These are phyloP conservation scores for Yarrowia sp. DNA, from an alignment of 805 yeast species.

Conservation along the genomic window DNA sequence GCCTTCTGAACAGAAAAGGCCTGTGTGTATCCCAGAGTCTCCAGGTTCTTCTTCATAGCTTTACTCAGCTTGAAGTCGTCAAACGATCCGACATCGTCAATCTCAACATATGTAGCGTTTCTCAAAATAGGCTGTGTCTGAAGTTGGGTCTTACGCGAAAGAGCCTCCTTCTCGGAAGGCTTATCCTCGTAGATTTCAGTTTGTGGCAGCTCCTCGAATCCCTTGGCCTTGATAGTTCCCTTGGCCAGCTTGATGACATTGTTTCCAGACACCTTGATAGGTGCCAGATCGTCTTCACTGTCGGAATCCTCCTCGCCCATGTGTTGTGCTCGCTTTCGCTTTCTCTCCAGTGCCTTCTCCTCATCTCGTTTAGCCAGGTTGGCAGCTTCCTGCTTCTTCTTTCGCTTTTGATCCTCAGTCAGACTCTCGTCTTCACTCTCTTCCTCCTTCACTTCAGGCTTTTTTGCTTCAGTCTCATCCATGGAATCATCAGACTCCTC, in stretches of 20 bases:
- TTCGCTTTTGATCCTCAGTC: background rate
- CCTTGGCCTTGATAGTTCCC: conserved; percentile 29
- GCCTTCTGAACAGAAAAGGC: conserved; percentile 80
- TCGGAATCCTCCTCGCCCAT: conserved; percentile 27
- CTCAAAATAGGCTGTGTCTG: conserved; percentile 28
- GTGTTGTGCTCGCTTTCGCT: conserved; percentile 16
- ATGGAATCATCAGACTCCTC: conserved; percentile 11
- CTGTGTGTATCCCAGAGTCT: conserved; percentile 45
- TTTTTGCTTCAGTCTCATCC: background rate
- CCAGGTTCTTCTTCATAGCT: conserved; percentile 48
- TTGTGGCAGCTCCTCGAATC: conserved; percentile 30
- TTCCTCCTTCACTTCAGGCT: background rate
- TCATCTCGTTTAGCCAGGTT: conserved; percentile 6
- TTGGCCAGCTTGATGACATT: conserved; percentile 27
- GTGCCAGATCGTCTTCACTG: conserved; percentile 22
- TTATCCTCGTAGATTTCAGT: conserved; percentile 33
- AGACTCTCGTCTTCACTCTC: background rate
- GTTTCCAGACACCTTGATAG: conserved; percentile 30
- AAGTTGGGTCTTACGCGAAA: conserved; percentile 46
- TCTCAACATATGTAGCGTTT: conserved; percentile 50
- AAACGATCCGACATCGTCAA: conserved; percentile 50
- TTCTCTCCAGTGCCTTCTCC: conserved; percentile 7
- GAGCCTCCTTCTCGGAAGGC: conserved; percentile 42
- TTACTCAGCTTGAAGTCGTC: conserved; percentile 42
- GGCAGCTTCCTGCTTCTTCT: conserved; percentile 13